Evolutionary conservation across 2,329 filamentous ascomycete species (phyloP).

Genomic region (Fusarium decemcellulare): DNA sequence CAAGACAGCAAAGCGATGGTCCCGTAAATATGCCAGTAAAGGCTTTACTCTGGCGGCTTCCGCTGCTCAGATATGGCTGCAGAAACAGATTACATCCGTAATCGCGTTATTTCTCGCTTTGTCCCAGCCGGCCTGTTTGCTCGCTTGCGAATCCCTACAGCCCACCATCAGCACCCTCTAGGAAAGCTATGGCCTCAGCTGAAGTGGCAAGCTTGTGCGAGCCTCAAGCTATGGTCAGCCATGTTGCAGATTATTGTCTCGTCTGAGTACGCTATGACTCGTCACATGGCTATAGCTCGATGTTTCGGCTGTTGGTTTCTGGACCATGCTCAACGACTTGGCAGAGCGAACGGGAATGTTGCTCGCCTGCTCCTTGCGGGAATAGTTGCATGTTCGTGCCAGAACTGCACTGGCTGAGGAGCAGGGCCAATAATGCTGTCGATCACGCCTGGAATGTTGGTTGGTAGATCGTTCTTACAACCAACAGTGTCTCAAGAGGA

Average conservation of each 20-base stretch:
- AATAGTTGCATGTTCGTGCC: slow-evolving; percentile 1
- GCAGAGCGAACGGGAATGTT: slow-evolving; percentile 3
- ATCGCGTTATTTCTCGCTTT: neutral
- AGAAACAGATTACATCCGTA: neutral
- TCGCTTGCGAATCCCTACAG: neutral
- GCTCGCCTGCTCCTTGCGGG: neutral
- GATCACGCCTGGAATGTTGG: slow-evolving; percentile 17
- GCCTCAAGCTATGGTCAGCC: neutral
- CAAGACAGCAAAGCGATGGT: neutral
- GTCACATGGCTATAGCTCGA: slow-evolving; percentile 4
- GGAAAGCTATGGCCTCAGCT: slow-evolving; percentile 3
- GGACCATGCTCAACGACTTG: slow-evolving; percentile 7
- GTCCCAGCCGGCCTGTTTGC: slow-evolving; percentile 1
- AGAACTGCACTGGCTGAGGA: neutral
- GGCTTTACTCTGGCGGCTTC: neutral
- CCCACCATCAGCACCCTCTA: neutral
- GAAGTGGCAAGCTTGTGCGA: slow-evolving; percentile 1
- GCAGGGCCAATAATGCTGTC: slow-evolving; percentile 7
- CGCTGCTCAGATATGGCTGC: neutral
- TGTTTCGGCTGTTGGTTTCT: slow-evolving; percentile 28
- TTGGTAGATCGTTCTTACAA: slow-evolving; percentile 8
- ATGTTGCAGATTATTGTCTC: neutral
- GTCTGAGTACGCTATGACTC: neutral
- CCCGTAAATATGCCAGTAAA: neutral
- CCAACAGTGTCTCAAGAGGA: slow-evolving; percentile 17